Base-by-base conservation (phyloP, 305 asterid species). In the Rubia peregrina region DNA sequence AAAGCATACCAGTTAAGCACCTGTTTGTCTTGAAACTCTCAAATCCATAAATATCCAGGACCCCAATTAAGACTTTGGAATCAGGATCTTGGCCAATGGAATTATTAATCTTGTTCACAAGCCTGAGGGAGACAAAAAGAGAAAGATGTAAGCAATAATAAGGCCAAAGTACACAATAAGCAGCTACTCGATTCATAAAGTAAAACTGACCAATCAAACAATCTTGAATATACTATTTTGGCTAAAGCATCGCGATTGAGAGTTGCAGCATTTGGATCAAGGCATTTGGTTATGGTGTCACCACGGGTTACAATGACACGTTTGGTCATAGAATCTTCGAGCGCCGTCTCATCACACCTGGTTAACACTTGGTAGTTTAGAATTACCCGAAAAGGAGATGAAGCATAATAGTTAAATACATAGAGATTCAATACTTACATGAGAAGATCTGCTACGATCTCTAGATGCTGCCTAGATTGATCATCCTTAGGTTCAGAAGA, bases 1-100 rank as follows among this genome's bases (percentile, higher is more conserved):
- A 83, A 90, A 90, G 98, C 98, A 83, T 92, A 92, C 98, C 97
- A 69, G 92, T 87, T 86, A 90, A 92, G 98, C 98, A 92, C 98
- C 98, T 92, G 98, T 92, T 24, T 87, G 95, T 88, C 95, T 90
- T 92, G 98, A 92, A 92, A 87, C 97, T 90, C 90, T 92, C 98
- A 63, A 92, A 92, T 80, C 98, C 98, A 85, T 92, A 92, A 57
- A 92, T 92, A 83, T 92, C 98, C 81, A 92, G 93, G 80, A 92
- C 95, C 77, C 98, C 98, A 70, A 92, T 90, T 79, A 91, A 86
- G 76, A 76, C 75, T 78, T 83, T 85, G 68, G 97, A 90, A 70
- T 84, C 84, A 63, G 90, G 85, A 84, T 92, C 98, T 86, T 92
- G 98, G 76, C 98, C 98, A 59, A 92, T 90, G 63, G 98, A 90